phyloP scores from a whole-genome alignment of 805 yeast genomes.

The Yarrowia sp. region DNA sequence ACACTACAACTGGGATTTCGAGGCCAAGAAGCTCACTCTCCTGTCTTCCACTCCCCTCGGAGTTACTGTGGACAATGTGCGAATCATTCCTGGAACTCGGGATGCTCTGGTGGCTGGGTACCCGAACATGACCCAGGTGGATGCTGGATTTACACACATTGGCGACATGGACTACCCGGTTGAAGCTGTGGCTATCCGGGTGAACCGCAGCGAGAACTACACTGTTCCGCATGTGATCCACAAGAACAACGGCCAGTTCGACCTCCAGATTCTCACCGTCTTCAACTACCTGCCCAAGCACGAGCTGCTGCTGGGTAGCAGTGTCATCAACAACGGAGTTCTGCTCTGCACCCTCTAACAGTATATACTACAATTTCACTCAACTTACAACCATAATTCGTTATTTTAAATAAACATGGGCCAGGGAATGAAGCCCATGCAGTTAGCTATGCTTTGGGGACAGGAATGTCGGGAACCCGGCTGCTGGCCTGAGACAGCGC shows the following conservation, averaged over 20 bases:
- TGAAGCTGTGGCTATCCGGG: background rate
- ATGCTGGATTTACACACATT: background rate
- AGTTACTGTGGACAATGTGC: background rate
- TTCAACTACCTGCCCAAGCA: background rate
- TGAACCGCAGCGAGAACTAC: background rate
- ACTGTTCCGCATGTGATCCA: background rate
- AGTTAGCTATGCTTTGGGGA: background rate
- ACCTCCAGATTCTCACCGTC: background rate
- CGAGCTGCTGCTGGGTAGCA: background rate
- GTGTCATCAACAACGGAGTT: too few species aligned
- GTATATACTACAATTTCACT: too few species aligned
- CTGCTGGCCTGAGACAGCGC: constrained; percentile 1
- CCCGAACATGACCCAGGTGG: background rate
- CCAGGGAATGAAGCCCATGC: background rate
- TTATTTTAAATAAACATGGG: background rate
- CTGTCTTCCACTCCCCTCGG: background rate
- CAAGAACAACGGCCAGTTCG: background rate
- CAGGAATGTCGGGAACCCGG: background rate
- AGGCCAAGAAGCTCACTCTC: background rate
- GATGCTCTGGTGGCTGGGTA: background rate
- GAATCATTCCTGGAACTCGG: background rate
- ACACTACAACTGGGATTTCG: background rate
- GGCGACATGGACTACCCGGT: background rate
- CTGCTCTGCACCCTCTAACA: background rate
- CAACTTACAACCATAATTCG: background rate